Evolutionary conservation across 768 basidiomycete species (phyloP), one percentile per base, ranked within the genome.

Genomic region (Tremella fuciformis): DNA sequence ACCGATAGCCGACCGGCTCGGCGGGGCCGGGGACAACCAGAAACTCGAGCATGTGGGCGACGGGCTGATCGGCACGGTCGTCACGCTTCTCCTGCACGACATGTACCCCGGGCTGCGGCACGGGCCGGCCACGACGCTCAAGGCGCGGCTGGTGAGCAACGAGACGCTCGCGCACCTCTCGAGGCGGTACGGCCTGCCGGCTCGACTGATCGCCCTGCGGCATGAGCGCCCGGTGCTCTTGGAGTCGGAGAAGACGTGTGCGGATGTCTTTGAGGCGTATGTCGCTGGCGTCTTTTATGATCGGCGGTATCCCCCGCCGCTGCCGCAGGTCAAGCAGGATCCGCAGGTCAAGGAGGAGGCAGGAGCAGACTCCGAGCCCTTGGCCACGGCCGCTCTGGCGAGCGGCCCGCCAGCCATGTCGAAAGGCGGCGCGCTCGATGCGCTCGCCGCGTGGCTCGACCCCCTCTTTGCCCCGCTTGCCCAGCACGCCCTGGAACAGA

Each of bases 181-280:
- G 1, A 41, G 40, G 13, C 53, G 48, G 16, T 74, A 69, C 60
- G 47, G 52, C 9, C 53, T 71, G 2, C 65, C 59, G n/a, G 37
- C 42, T 8, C 58, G 52, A 1, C 51, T 74, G 8, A 40, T 61
- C 40, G 62, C 62, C 19, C 51, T 48, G n/a, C 44, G 46, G 8
- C 52, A 55, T n/a, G 42, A 57, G 15, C 44, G 49, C 4, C 41
- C 37, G 21, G 57, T 37, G 22, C 42, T 70, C 1, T 18, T n/a
- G 2, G 40, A 57, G 15, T 52, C 59, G 15, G 59, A 65, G 16
- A 65, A 67, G 39, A 57, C 60, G 13, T 38, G 47, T 3, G 72
- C 69, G 9, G 63, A 67, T 44, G 19, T 74, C 26, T 69, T 74
- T 55, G 72, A 74, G 58, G 65, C 69, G 13, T 71, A 74, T 56